Percentiles rank a stretch among this genome's conserved stretches.
phyloP scores from a whole-genome alignment of 257 asterid genomes.

The Anisodus acutangulus region DNA sequence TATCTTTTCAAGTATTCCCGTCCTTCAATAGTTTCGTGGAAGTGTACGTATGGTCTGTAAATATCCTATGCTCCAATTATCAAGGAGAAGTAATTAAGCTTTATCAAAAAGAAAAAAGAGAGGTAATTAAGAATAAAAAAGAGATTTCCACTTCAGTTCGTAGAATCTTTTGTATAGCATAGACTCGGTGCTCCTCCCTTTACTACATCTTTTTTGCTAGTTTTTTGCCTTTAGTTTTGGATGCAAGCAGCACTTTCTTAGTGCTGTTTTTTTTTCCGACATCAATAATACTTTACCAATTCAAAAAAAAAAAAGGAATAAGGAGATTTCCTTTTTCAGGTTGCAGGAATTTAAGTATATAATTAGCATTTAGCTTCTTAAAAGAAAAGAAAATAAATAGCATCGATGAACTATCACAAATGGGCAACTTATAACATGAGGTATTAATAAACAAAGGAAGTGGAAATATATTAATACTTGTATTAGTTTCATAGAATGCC shows the following conservation, averaged over 20 bases:
- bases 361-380: neutral
- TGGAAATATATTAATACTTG: constrained; percentile 23
- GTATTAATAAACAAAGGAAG: constrained; percentile 24
- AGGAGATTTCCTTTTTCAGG: neutral
- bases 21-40: constrained; percentile 18
- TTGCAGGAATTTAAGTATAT: neutral
- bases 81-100: neutral
- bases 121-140: neutral
- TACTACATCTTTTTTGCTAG: constrained; percentile 1
- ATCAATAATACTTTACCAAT: constrained; percentile 7
- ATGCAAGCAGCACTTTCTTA: constrained; percentile 2
- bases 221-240: neutral
- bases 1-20: neutral
- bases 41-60: constrained; percentile 9
- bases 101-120: no score
- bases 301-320: neutral
- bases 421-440: neutral
- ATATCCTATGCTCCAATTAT: constrained; percentile 9
- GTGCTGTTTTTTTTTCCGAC: neutral
- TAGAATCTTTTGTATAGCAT: constrained; percentile 3
- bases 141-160: neutral
- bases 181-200: constrained; percentile 18
- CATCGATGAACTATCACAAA: neutral
- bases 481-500: neutral
- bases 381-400: neutral